Base-by-base conservation (phyloP, 2,329 filamentous ascomycete species). In the Cordyceps cicadae region DNA sequence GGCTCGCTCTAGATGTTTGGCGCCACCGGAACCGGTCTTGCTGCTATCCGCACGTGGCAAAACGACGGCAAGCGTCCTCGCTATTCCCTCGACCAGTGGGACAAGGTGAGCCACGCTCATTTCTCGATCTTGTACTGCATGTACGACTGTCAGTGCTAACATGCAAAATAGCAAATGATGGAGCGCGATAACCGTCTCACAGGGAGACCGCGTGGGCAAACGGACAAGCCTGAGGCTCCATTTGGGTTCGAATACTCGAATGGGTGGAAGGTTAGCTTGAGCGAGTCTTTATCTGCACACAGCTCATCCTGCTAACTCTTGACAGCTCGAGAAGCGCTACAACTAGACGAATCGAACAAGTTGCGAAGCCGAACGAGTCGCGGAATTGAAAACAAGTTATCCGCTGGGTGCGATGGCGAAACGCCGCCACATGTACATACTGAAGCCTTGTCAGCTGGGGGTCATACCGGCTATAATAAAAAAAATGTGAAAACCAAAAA, bases 11-110 rank as follows among this genome's bases (percentile, higher is more conserved):
- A 87, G 84, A 87, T 87, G 84, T 87, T 87, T 65, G 82, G 83
- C 63, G 74, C 80, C 62, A 79, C 82, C 53, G 84, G 84, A 63
- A 79, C 80, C 54, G 83, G 84, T 29, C 67, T 87, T 65, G 80
- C 80, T 45, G 79, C 79, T 65, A 74, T 87, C 66, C 81, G 78
- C 70, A 78, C 79, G 66, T 78, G 77, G 75, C 77, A 81, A 66
- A 86, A 85, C 71, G 84, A 83, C 63, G 80, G 82, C 68, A 86
- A 85, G 76, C 77, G 81, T 67, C 76, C 79, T 59, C 81, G 84
- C 65, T 83, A 82, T 70, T 83, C 81, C 8, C 63, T 87, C 61
- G 84, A 87, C 67, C 79, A 82, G 68, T 87, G 84, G 84, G 84
- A 87, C 66, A 81, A 72, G 74, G 84, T 86, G 72, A 65, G 78